Evolutionary conservation across 148 eudicot genomes (phyloP), one percentile per base, ranked within the genome.

Genomic region (Fagopyrum esculentum): DNA sequence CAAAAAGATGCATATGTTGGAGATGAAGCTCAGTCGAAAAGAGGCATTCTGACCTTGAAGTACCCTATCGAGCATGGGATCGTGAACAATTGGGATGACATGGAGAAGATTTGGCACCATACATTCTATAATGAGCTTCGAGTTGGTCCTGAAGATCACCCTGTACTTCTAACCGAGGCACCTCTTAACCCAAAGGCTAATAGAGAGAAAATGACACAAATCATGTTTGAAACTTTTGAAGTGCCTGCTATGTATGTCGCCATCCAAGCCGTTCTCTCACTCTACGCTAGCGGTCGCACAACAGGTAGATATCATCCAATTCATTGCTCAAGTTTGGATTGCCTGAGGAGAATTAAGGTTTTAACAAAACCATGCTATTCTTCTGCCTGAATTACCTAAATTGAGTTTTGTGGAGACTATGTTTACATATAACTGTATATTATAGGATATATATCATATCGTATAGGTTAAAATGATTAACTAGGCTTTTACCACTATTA

Each of bases 101-200:
- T 86, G 89, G 89, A 85, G 51, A 85, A 85, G 74, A 85, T 85
- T 49, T 85, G 88, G 85, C 87, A 84, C 80, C 85, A 84, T 69
- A 84, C 87, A 43, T 84, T 84, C 50, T 80, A 82, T 19, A 83
- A 82, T 48, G 89, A 86, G 82, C 90, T 87, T 71, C 86, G 85
- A 76, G 90, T 87, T 76, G 82, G 86, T 61, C 90, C 90, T n/a
- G 90, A 85, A 80, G 86, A 87, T 82, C 90, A 87, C 77, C 85
- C 87, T 17, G 85, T 82, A 68, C 81, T 83, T 49, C 84, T 85
- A 40, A 87, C 87, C 49, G 90, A 87, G 73, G 87, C 83, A n/a
- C 86, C 85, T 57, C 83, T 87, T 44, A 83, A 85, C 75, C 87
- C 85, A 50, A 87, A 85, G 82, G 88, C 88, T 74, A 87, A 87